A percentile compares a stretch with the other conserved stretches of the same genome.
These are phyloP conservation scores for Adiantum capillusveneris DNA, from an alignment of 75 land plant species.

Conservation along the genomic window DNA sequence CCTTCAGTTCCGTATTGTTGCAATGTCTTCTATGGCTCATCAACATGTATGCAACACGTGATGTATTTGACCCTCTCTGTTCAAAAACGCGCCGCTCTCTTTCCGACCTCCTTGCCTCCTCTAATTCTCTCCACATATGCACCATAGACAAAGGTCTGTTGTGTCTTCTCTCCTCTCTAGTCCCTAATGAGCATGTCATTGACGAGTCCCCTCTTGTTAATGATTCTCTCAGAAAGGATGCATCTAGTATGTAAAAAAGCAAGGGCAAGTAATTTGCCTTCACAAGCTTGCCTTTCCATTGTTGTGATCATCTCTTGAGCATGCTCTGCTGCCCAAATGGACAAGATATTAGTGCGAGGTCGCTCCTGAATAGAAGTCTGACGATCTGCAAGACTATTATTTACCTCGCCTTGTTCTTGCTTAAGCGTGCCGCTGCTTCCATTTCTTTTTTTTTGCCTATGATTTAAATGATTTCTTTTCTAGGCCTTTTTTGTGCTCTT, in stretches of 20 bases:
- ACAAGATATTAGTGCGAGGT: conserved; percentile 58
- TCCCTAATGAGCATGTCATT: not conserved
- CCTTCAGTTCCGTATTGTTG: no score
- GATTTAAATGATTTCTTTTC: no score
- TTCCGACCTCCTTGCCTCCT: conserved; percentile 41
- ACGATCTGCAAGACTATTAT: not conserved
- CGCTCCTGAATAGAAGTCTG: conserved; percentile 18
- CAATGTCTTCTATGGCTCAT: no score
- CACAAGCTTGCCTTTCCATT: conserved; percentile 76
- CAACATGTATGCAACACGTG: no score
- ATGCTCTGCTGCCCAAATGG: conserved; percentile 73
- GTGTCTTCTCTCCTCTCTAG: conserved; percentile 41
- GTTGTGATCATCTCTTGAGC: conserved; percentile 82
- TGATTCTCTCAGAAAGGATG: conserved; percentile 71
- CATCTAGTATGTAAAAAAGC: conserved; percentile 80
- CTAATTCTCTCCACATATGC: conserved; percentile 88
- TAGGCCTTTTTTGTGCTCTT: no score
- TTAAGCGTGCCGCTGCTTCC: no score
- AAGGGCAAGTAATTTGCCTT: conserved; percentile 57
- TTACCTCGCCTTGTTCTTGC: not conserved
- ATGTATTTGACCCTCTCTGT: no score
- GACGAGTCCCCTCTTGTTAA: conserved; percentile 18
- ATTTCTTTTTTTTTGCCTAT: no score
- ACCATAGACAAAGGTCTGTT: conserved; percentile 56
- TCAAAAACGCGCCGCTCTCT: conserved; percentile 28